Evolutionary conservation across 345 rosid species (phyloP).

Genomic region (Clarkia xantiana): DNA sequence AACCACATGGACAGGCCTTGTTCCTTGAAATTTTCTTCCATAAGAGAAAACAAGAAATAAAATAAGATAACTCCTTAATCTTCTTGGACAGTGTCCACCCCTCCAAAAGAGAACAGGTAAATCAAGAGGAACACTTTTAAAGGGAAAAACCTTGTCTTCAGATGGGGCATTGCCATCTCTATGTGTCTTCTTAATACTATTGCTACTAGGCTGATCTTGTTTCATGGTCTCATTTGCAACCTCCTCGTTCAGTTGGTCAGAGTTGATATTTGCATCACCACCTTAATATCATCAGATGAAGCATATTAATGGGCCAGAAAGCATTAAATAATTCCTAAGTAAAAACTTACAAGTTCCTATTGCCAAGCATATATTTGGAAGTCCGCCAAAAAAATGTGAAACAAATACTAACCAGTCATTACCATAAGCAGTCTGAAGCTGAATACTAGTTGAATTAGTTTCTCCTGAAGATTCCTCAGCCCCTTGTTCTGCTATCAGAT

Average conservation of each 20-base stretch:
- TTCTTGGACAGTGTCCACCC: background rate
- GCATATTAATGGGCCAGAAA: background rate
- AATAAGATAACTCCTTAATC: background rate
- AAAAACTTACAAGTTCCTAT: background rate
- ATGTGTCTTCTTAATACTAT: constrained; percentile 14
- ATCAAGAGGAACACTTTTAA: background rate
- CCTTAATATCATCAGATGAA: constrained; percentile 15
- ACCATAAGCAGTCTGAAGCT: constrained; percentile 35
- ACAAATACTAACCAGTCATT: constrained; percentile 26
- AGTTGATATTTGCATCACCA: constrained; percentile 18
- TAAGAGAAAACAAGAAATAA: background rate
- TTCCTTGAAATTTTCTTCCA: constrained; percentile 56
- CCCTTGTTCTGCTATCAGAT: constrained; percentile 53
- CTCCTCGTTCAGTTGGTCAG: constrained; percentile 25
- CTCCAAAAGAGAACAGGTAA: background rate
- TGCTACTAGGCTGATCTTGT: constrained; percentile 18
- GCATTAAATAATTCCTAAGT: background rate
- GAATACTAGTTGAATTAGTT: constrained; percentile 17
- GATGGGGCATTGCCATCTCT: constrained; percentile 17
- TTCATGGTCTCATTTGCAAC: constrained; percentile 11
- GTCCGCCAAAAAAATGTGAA: constrained; percentile 6
- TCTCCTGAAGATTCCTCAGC: constrained; percentile 20
- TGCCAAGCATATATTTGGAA: background rate
- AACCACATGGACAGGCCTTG: constrained; percentile 68
- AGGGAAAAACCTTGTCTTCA: constrained; percentile 45